Evolutionary conservation across 345 rosid species (phyloP).

Genomic region (Euclidium syriacum): DNA sequence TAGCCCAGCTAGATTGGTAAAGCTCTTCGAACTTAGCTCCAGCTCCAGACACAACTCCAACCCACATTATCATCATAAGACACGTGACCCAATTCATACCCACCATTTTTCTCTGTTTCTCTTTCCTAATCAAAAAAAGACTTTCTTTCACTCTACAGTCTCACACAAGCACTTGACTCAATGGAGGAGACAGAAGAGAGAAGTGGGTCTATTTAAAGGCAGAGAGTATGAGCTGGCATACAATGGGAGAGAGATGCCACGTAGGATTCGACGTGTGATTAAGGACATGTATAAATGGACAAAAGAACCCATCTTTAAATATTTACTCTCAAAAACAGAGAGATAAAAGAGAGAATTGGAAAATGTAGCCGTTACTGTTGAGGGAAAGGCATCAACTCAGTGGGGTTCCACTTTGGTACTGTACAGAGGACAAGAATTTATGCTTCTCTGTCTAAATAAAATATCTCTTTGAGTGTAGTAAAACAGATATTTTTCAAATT

Average conservation of each 20-base stretch:
- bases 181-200: constrained; percentile 15
- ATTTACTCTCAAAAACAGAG: constrained; percentile 15
- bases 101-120: constrained; percentile 7
- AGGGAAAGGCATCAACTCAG: constrained; percentile 26
- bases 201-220: constrained; percentile 15
- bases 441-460: constrained; percentile 12
- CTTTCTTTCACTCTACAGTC: constrained; percentile 6
- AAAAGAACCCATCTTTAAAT: constrained; percentile 12
- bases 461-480: constrained; percentile 3
- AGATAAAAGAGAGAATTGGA: constrained; percentile 14
- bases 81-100: constrained; percentile 35
- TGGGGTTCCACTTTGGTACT: constrained; percentile 33
- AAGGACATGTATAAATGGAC: constrained; percentile 16
- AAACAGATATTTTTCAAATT: no score
- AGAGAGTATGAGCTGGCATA: constrained; percentile 27
- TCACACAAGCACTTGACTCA: not conserved
- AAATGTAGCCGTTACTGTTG: constrained; percentile 46
- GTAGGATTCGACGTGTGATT: constrained; percentile 36
- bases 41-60: constrained; percentile 34
- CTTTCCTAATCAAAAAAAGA: not conserved
- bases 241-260: constrained; percentile 35
- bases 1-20: constrained; percentile 82
- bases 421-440: constrained; percentile 33
- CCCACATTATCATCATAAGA: constrained; percentile 31
- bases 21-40: constrained; percentile 71